phyloP scores from a whole-genome alignment of 208 protist species.

The Trypanosoma melophagium region DNA sequence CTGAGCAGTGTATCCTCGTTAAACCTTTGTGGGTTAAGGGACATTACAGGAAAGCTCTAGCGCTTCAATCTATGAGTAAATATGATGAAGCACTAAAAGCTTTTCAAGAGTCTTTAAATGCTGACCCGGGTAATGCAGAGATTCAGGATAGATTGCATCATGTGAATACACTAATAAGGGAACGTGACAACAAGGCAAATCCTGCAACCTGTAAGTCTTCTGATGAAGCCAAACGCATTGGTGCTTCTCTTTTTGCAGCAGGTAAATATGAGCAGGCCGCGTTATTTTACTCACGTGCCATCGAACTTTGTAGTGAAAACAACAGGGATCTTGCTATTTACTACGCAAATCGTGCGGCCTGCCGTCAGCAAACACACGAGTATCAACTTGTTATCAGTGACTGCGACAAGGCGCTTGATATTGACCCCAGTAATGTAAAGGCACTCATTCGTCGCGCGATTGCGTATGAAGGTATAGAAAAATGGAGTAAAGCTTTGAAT shows the following conservation, averaged over 20 bases:
- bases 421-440: conserved; percentile 86
- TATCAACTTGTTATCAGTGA: conserved; percentile 86
- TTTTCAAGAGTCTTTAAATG: conserved; percentile 75
- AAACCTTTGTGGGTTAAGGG: conserved; percentile 91
- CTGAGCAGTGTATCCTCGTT: conserved; percentile 84
- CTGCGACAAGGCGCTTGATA: conserved; percentile 76
- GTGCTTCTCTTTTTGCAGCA: conserved; percentile 87
- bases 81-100: conserved; percentile 83
- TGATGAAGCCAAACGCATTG: conserved; percentile 84
- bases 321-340: conserved; percentile 79
- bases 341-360: conserved; percentile 90
- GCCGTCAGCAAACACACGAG: conserved; percentile 87
- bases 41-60: conserved; percentile 84
- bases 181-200: conserved; percentile 84
- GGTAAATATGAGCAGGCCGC: conserved; percentile 90
- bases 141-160: conserved; percentile 69
- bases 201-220: conserved; percentile 73
- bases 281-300: conserved; percentile 88
- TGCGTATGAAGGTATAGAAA: conserved; percentile 90
- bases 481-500: conserved; percentile 87
- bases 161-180: conserved; percentile 65
- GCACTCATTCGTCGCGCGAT: conserved; percentile 88
- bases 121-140: conserved; percentile 78
- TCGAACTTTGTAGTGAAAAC: conserved; percentile 71
- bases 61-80: conserved; percentile 65